Conservation (phyloP, 2,329 filamentous ascomycete genomes). For the Fusarium setosum region DNA sequence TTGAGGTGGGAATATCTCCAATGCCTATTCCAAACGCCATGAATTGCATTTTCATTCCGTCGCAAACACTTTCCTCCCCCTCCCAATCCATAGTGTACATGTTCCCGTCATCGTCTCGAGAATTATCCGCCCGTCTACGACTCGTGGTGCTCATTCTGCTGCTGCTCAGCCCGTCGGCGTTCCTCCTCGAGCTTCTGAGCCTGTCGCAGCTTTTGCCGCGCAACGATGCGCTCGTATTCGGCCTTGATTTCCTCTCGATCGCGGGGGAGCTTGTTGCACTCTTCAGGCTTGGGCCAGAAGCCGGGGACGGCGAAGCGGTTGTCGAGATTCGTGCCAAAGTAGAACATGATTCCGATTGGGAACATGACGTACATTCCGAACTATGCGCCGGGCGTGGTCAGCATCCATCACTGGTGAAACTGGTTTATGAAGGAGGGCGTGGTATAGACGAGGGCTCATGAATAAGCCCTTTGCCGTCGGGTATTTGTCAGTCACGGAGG, state of each 20-base stretch:
- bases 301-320: slow-evolving; percentile 86
- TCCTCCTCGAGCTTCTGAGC: slow-evolving; percentile 55
- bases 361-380: slow-evolving; percentile 99
- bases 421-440: neutral
- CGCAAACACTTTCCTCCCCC: slow-evolving; percentile 9
- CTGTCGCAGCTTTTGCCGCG: slow-evolving; percentile 79
- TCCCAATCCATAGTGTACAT: slow-evolving; percentile 34
- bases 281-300: slow-evolving; percentile 90
- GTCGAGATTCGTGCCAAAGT: slow-evolving; percentile 98
- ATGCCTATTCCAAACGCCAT: slow-evolving; percentile 40
- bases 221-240: slow-evolving; percentile 80
- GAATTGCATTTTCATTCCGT: slow-evolving; percentile 31
- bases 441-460: neutral
- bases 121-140: slow-evolving; percentile 16
- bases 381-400: slow-evolving; percentile 56
- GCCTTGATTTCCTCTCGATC: slow-evolving; percentile 85
- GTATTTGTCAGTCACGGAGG: neutral
- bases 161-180: slow-evolving; percentile 39
- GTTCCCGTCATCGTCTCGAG: slow-evolving; percentile 13
- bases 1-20: slow-evolving; percentile 30
- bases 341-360: slow-evolving; percentile 99
- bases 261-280: slow-evolving; percentile 80
- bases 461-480: neutral
- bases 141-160: slow-evolving; percentile 23
- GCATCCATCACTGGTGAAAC: neutral